Base-by-base conservation (phyloP, 75 land plant species). In the Picea glauca region DNA sequence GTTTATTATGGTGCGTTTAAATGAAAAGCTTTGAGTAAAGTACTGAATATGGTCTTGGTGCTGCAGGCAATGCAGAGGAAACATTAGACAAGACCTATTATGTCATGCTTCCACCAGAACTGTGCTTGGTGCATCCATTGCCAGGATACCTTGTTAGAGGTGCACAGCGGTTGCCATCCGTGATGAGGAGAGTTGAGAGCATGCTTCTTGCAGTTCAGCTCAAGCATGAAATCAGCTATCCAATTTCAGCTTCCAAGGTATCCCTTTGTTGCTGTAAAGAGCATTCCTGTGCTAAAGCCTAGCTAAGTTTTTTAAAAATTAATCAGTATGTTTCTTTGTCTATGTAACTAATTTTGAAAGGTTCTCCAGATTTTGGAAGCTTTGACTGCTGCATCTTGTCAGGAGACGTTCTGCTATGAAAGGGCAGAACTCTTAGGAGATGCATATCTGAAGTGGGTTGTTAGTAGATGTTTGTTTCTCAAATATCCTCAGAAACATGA, bases 381-480 rank as follows among this genome's bases (percentile, higher is more conserved):
- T 0, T 88, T 98, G 82, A 98, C 99, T 58, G 99, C 99, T 65
- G 99, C 99, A 58, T 98, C 99, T 35, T 98, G 99, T 83, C 99
- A 98, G 63, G 99, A 98, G 82, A 92, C 98, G 13, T 95, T 95
- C 81, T 96, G 98, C 80, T 98, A 98, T 81, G 99, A 98, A 73
- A 85, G 99, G 78, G 98, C 96, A 57, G 99, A 98, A 80, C 92
- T 98, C 14, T 79, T 98, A 3, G 99, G 99, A 66, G 99, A 98
- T 89, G 99, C 99, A 75, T 98, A 93, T 72, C 84, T 98, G 76
- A 98, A 98, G 78, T 98, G 99, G 99, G 99, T 98, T 9, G 98
- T 98, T 26, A 98, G 99, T 85, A 82, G 87, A 77, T 89, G 89
- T 81, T 90, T 98, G 60, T 98, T 98, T 77, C 91, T 98, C 23